Conservation (phyloP, 2,329 filamentous ascomycete species). For the Whalleya microplaca region DNA sequence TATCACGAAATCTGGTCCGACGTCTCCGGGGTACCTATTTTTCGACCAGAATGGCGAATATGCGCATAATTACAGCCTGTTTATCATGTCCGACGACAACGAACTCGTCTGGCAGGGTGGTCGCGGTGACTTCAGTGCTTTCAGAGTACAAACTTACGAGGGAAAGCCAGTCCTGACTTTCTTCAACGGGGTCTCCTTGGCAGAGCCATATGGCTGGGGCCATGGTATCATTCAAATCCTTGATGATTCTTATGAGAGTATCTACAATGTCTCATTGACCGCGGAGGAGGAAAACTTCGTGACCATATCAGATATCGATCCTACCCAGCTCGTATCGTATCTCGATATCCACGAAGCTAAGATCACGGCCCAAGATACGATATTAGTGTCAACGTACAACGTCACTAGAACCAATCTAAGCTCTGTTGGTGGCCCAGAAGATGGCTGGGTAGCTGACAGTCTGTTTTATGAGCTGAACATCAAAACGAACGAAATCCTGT, state of each 20-base stretch:
- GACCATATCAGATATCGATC: conserved; percentile 15
- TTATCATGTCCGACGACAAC: conserved; percentile 29
- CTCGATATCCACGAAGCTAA: conserved; percentile 40
- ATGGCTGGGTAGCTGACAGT: conserved; percentile 41
- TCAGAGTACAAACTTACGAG: conserved; percentile 35
- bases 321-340: conserved; percentile 15
- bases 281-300: conserved; percentile 17
- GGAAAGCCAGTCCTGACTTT: conserved; percentile 37
- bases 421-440: conserved; percentile 35
- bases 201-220: conserved; percentile 35
- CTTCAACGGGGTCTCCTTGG: conserved; percentile 33
- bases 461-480: conserved; percentile 48
- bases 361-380: conserved; percentile 35
- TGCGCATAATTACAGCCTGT: conserved; percentile 27
- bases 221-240: conserved; percentile 39
- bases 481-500: conserved; percentile 43
- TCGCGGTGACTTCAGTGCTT: conserved; percentile 29
- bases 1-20: conserved; percentile 23
- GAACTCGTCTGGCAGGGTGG: conserved; percentile 37
- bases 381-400: conserved; percentile 38
- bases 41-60: conserved; percentile 28
- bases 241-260: conserved; percentile 34
- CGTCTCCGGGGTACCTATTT: conserved; percentile 27
- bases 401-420: conserved; percentile 37
- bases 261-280: conserved; percentile 26